Evolutionary conservation across 768 basidiomycete genomes (phyloP), one percentile per base, ranked within the genome.

Genomic region (Hygrocybe coccinea): DNA sequence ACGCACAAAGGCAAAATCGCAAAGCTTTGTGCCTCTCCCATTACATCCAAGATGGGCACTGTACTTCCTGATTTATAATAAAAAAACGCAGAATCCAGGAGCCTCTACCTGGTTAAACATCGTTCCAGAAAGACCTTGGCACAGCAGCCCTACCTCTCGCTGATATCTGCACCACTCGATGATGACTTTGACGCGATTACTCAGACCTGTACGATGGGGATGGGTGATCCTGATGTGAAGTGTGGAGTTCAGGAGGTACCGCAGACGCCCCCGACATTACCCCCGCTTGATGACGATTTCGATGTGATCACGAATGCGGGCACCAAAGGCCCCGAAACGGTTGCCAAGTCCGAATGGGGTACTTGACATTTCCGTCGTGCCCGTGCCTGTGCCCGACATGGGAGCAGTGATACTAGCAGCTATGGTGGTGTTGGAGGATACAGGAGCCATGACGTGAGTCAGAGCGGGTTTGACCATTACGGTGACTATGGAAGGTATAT

Each of bases 151-250:
- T 70, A 67, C 34, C 67, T 74, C 14, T 72, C 76, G 0, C 69
- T 69, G 5, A 72, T 73, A 24, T 73, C 72, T n/a, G 58, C 70
- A 19, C 71, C 74, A 11, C 67, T 74, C 33, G 67, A 70, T 34
- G 74, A 76, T 48, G 69, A 76, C 54, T 76, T 76, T 50, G 75
- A 77, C 58, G 74, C 70, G 25, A 59, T 67, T 35, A 73, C 71
- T 14, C 57, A 61, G 36, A 57, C 41, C 7, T 57, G 60, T n/a
- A 67, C 65, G 11, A 66, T 65, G n/a, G n/a, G n/a, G n/a, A n/a
- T n/a, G 44, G 65, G 66, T 45, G 66, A 62, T 9, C 61, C 56
- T 29, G 57, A 56, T 33, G 60, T 66, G 5, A 65, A 62, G 43
- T 61, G 64, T 64, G 62, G 59, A 29, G 47, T 61, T 29, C 37